Conservation (phyloP, 2,329 filamentous ascomycete genomes). For the Chaetothyriales sp. region DNA sequence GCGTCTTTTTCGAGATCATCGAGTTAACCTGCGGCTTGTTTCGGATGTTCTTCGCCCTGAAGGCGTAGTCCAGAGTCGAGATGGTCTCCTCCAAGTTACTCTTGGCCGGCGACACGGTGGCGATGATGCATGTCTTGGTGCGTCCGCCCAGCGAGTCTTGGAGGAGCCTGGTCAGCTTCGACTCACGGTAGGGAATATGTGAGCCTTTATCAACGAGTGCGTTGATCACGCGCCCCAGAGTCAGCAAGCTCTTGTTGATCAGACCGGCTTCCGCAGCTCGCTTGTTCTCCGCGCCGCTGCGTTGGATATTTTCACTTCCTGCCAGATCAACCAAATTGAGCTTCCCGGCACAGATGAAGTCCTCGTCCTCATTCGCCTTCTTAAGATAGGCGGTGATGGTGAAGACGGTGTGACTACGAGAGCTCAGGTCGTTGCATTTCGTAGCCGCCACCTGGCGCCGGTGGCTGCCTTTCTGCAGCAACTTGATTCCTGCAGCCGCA, state of each 20-base stretch:
- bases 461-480: conserved; percentile 77
- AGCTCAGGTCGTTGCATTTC: conserved; percentile 98
- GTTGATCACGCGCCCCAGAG: conserved; percentile 91
- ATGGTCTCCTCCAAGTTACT: conserved; percentile 96
- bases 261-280: conserved; percentile 86
- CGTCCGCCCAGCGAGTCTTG: conserved; percentile 93
- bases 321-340: conserved; percentile 93
- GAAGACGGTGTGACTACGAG: conserved; percentile 92
- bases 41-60: conserved; percentile 93
- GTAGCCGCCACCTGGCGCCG: conserved; percentile 97
- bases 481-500: conserved; percentile 71
- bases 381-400: conserved; percentile 89
- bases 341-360: conserved; percentile 82
- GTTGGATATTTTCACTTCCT: conserved; percentile 93
- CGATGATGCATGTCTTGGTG: conserved; percentile 98
- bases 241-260: conserved; percentile 96
- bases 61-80: conserved; percentile 93
- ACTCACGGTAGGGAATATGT: conserved; percentile 88
- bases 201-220: conserved; percentile 78
- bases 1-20: conserved; percentile 79
- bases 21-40: conserved; percentile 96
- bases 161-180: conserved; percentile 82
- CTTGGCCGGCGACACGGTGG: conserved; percentile 85
- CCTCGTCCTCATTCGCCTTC: conserved; percentile 65
- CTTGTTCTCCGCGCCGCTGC: conserved; percentile 96